Evolutionary conservation across 1,284 basidiomycete genomes (phyloP), one percentile per base, ranked within the genome.

Genomic region (Cryptococcus maquisensis): DNA sequence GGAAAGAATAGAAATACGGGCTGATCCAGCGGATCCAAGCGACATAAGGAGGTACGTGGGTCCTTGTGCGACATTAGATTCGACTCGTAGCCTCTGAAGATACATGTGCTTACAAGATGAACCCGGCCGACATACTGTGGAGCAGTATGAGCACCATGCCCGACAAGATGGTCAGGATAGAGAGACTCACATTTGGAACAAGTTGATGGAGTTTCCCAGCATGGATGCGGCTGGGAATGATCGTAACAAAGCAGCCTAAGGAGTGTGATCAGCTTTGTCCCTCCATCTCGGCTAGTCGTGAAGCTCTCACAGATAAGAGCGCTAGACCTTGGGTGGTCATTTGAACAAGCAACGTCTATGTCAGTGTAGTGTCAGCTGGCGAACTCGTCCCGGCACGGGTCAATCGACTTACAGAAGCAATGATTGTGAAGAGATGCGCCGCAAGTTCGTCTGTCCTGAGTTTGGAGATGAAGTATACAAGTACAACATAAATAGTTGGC

Each of bases 11-110:
- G 51, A 71, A 73, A 51, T 68, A 69, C 9, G 68, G 67, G 21
- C 59, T 61, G 45, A 75, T 69, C 71, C 74, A 79, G 41, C 75
- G 68, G 48, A 79, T 70, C 79, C 79, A 80, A 0, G 64, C 49
- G 3, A 78, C 72, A 59, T 78, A 80, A 0, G 67, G 65, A 1
- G 79, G 78, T 2, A 79, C 72, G 35, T 75, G 54, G n/a, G 71
- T 67, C 8, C 75, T 70, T 16, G 5, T 3, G 13, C 9, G 26
- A 13, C 15, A 26, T 36, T 36, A 35, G 39, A 7, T 13, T 28
- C 24, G n/a, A 15, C 39, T 18, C 39, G 39, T 16, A 10, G n/a
- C 39, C 16, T 40, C 9, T 40, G 24, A 24, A 6, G 12, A 46
- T n/a, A 46, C 44, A 21, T n/a, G 15, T 5, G 49, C 64, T 47